Base-by-base conservation (phyloP, 768 basidiomycete genomes). In the Asterophora parasitica region DNA sequence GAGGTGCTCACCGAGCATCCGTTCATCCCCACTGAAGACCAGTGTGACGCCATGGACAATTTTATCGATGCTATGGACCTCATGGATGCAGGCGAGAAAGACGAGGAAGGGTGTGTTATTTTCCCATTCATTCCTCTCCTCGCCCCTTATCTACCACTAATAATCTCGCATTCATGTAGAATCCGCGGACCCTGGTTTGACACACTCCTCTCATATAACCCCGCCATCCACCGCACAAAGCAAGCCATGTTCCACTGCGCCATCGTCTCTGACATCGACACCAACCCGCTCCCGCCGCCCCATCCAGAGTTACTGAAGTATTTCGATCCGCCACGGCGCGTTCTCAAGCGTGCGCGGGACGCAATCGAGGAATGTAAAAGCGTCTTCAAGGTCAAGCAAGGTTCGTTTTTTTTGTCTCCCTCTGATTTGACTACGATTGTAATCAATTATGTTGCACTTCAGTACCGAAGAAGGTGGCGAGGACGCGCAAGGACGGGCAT, bases 201-300 rank as follows among this genome's bases (percentile, higher is more conserved):
- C 49, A 76, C 85, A 0, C 68, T 73, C 3, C 67, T 82, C 1
- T 90, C 93, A 1, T 96, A 79, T 65, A 96, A 95, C 57, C 93
- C 95, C 1, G 80, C 88, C 3, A 74, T 96, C 27, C 94, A 99
- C 59, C 83, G 94, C 43, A 77, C 85, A 48, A 95, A 94, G 63
- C 92, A 96, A 70, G 93, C 93, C 10, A 81, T 92, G 57, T 90
- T 95, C 65, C 94, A 96, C 60, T 78, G 78, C 42, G 92, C 92
- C 1, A 75, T 91, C 8, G 82, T 86, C 15, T 68, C 78, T 2
- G 88, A 96, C 60, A 64, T 94, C n/a, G 65, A 72, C 16, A 72
- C 72, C 6, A 73, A 90, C 46, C 91, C 92, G 0, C 74, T 95
- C 7, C 84, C 88, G 1, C 88, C 89, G 2, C 88, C 91, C 1